These are phyloP conservation scores for Plasmodium sp. DNA, from an alignment of 169 alveolate genomes.

Conservation along the genomic window DNA sequence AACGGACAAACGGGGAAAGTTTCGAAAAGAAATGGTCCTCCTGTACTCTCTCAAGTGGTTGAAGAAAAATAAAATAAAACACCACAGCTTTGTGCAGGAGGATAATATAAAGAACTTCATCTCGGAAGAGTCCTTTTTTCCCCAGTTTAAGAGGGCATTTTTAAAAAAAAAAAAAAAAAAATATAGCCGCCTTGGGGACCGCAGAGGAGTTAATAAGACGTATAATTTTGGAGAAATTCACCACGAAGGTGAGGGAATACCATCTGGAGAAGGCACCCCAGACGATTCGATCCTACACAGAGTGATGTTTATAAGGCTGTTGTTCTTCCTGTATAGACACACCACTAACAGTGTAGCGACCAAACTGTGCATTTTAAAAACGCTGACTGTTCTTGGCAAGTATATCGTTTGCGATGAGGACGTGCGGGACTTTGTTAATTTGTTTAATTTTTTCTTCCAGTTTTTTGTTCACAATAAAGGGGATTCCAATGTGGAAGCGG, in stretches of 20 bases:
- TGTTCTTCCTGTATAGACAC: slow-evolving; percentile 31
- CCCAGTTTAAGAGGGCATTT: not conserved
- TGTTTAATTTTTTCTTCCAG: slow-evolving; percentile 6
- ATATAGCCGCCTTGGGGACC: not conserved
- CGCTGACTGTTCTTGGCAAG: not conserved
- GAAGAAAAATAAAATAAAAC: not conserved
- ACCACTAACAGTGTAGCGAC: not conserved
- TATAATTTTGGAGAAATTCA: not conserved
- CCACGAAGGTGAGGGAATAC: not conserved
- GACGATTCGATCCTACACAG: slow-evolving; percentile 1
- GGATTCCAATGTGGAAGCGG: not conserved
- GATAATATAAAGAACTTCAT: not conserved
- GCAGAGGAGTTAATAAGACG: not conserved
- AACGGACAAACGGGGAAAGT: not conserved
- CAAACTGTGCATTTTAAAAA: slow-evolving; percentile 4
- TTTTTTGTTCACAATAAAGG: not conserved
- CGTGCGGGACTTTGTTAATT: not conserved
- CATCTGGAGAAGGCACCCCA: slow-evolving; percentile 7
- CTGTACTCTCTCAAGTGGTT: not conserved
- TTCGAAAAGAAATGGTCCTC: not conserved
- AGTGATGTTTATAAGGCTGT: slow-evolving; percentile 29
- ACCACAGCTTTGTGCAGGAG: not conserved
- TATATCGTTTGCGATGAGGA: slow-evolving; percentile 34
- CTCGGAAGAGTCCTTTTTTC: not conserved
- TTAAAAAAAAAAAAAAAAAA: slow-evolving; percentile 3